These are phyloP conservation scores for Cercis canadensis DNA, from an alignment of 306 rosid genomes.

Conservation along the genomic window DNA sequence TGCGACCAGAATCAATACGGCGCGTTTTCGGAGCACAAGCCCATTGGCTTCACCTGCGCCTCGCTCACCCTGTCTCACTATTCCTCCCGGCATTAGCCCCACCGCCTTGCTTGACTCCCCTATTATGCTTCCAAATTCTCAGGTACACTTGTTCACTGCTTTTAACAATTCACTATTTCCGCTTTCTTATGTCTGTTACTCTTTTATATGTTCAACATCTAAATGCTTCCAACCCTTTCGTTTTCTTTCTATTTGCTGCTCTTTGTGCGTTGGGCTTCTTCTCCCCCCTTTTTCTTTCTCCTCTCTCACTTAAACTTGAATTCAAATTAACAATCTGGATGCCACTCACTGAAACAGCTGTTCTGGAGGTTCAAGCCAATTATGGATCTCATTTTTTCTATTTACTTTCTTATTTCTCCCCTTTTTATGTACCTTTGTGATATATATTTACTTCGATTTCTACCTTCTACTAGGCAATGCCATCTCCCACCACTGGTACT, in stretches of 20 bases:
- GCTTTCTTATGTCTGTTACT: neutral
- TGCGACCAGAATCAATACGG: constrained; percentile 55
- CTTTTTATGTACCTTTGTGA: neutral
- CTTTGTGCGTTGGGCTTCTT: no score
- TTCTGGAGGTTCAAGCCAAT: neutral
- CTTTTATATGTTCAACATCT: no score
- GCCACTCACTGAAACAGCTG: neutral
- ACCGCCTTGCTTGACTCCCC: constrained; percentile 80
- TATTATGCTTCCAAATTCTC: constrained; percentile 71
- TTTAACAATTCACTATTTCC: neutral
- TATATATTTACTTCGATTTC: neutral
- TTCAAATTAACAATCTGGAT: no score
- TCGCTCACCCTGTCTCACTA: constrained; percentile 61
- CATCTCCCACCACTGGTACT: constrained; percentile 85
- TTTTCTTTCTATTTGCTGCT: no score
- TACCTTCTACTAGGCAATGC: constrained; percentile 56
- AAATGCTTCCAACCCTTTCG: neutral
- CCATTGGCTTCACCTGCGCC: constrained; percentile 44
- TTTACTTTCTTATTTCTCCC: neutral
- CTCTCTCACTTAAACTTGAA: no score
- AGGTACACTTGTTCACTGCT: constrained; percentile 37
- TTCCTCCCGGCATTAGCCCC: constrained; percentile 79
- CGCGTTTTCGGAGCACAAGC: constrained; percentile 42
- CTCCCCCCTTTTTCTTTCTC: neutral
- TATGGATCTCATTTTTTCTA: neutral